Base-by-base conservation (phyloP, 1,284 basidiomycete species). In the Cryptococcus floricola region DNA sequence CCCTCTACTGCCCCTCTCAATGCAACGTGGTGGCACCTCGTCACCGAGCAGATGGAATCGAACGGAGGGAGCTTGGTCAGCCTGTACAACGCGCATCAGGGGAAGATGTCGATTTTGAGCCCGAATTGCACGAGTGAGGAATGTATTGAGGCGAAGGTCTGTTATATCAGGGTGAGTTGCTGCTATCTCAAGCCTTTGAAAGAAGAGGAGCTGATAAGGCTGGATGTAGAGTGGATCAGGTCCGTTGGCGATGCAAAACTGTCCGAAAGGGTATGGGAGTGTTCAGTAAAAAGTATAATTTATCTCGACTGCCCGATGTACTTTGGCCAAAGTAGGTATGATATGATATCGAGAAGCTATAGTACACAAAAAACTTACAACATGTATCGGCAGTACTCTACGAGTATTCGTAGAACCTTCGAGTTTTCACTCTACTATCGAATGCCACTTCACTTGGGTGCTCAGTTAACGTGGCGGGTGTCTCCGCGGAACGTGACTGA, bases 21-120 rank as follows among this genome's bases (percentile, higher is more conserved):
- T 64, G 87, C 86, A 16, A 89, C 88, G 5, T 91, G 87, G 84
- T 91, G 88, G 87, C 87, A 89, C 64, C 81, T 76, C 27, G 83
- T 90, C 42, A 90, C 89, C 3, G 87, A 90, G 78, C 77, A 75
- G 50, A 89, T 90, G 87, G 79, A 81, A 61, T 69, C 73, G 4
- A 79, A 89, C 60, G 69, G 81, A n/a, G 59, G 59, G 2, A 79
- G 81, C 25, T 77, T 90, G 5, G 81, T 89, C 34, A 69, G 87
- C 82, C 79, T 77, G 23, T 90, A 89, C 78, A 87, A 84, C 58
- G 81, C 80, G 0, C 82, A 85, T 65, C 87, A 89, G 72, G 86
- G 87, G 47, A 88, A 89, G 37, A 44, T 50, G 52, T 50, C 52
- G 7, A 72, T 82, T 23, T 77, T 76, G 46, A 81, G 81, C 28